Evolutionary conservation across 306 rosid species (phyloP).

Genomic region (Bauhinia variegata): DNA sequence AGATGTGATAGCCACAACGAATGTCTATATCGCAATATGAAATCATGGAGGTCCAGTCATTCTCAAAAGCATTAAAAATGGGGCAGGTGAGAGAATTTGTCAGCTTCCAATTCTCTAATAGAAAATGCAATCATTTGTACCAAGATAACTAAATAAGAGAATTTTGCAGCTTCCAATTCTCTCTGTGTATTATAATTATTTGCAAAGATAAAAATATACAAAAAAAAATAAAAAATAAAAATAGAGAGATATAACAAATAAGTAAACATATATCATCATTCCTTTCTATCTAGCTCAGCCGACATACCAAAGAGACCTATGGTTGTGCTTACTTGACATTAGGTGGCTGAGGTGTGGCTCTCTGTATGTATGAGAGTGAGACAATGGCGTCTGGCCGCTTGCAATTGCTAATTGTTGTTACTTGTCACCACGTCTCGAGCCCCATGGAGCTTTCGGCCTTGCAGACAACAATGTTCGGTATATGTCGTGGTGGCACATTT

Average conservation of each 20-base stretch:
- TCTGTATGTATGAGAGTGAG: too few species aligned
- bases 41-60: conserved; percentile 33
- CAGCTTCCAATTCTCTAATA: conserved; percentile 19
- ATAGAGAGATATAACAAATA: too few species aligned
- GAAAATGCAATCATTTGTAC: too few species aligned
- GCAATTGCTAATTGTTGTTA: conserved; percentile 7
- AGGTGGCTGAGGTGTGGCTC: conserved; percentile 21
- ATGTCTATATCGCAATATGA: conserved; percentile 36
- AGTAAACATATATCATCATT: too few species aligned
- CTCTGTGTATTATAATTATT: too few species aligned
- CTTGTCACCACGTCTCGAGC: conserved; percentile 46
- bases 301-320: conserved; percentile 18
- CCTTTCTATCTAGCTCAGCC: conserved; percentile 37
- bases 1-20: conserved; percentile 26
- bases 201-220: too few species aligned
- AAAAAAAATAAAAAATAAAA: too few species aligned
- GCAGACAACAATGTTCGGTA: conserved; percentile 36
- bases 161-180: conserved; percentile 11
- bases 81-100: conserved; percentile 25
- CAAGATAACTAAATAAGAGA: too few species aligned
- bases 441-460: conserved; percentile 24
- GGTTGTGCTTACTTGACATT: conserved; percentile 15
- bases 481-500: conserved; percentile 26
- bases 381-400: too few species aligned
- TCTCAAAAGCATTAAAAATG: conserved; percentile 38